Evolutionary conservation across 148 eudicot species (phyloP).

Genomic region (Simmondsia chinensis): DNA sequence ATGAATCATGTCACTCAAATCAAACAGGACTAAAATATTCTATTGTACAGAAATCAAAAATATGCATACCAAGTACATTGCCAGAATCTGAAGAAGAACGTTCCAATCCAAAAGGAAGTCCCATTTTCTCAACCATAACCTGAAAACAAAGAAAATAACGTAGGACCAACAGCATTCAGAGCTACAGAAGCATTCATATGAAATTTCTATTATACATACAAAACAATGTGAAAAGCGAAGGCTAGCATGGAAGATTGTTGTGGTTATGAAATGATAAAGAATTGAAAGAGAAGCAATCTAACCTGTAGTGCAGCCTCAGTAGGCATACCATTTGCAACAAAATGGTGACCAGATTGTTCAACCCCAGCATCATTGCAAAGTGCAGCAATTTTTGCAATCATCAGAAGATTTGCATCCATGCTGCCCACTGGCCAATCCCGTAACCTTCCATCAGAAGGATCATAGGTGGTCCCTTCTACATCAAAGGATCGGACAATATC

Average conservation of each 20-base stretch:
- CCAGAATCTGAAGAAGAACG: slow-evolving; percentile 21
- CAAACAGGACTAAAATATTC: no score
- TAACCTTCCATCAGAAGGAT: slow-evolving; percentile 58
- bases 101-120: slow-evolving; percentile 43
- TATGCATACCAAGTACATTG: slow-evolving; percentile 19
- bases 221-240: no score
- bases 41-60: background rate
- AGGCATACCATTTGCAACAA: slow-evolving; percentile 63
- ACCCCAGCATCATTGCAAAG: slow-evolving; percentile 68
- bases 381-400: slow-evolving; percentile 65
- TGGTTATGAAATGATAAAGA: no score
- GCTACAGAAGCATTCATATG: no score
- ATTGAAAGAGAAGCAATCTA: slow-evolving; percentile 3
- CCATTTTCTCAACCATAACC: slow-evolving; percentile 84
- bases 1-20: background rate
- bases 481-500: slow-evolving; percentile 27
- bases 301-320: slow-evolving; percentile 87
- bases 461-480: slow-evolving; percentile 70
- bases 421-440: slow-evolving; percentile 38
- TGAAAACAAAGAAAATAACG: slow-evolving; percentile 9
- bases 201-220: no score
- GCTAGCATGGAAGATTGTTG: no score
- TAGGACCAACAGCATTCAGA: background rate
- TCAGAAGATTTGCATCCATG: slow-evolving; percentile 61
- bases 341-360: slow-evolving; percentile 48